Base-by-base conservation (phyloP, 305 asterid genomes). In the Ilex paraguariensis region DNA sequence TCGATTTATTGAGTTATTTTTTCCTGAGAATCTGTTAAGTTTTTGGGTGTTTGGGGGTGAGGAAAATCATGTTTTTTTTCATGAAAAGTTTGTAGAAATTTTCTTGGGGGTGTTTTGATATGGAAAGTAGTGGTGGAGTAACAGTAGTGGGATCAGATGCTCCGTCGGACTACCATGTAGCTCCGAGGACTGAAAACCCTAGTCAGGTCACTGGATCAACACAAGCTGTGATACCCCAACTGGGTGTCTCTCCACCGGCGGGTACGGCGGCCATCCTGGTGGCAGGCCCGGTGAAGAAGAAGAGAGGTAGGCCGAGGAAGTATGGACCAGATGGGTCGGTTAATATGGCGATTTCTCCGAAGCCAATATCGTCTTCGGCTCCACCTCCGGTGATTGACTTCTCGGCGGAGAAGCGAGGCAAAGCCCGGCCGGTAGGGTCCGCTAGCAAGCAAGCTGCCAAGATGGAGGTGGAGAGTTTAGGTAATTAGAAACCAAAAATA, bases 61-160 rank as follows among this genome's bases (percentile, higher is more conserved):
- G 32, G 70, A 69, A 64, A 74, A 48, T 54, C 40, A 73, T 82
- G 84, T 68, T 63, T 2, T 49, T 75, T 68, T 69, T 85, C 74
- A 80, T 61, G 57, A 56, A 62, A 60, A 59, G 44, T 60, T 67
- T 16, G n/a, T 16, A 15, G 53, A 50, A 31, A 1, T 10, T 17
- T 32, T 57, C 4, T 7, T 36, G 42, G 11, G 16, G 11, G 53
- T 49, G 2, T 49, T 7, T 7, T 3, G 13, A 11, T 57, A 87
- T 75, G 91, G 91, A 80, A 72, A 87, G 73, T 60, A 49, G 13
- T 49, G 64, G 74, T 76, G 95, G 88, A 75, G 95, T 84, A 28
- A 82, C 89, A 54, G 88, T 84, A 72, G 86, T 87, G 81, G 91
- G 93, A 82, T 90, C 97, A 75, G 95, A 90, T 82, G 95, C 85